Conservation (phyloP, 2,329 filamentous ascomycete genomes). For the Scedosporium minutisporum region DNA sequence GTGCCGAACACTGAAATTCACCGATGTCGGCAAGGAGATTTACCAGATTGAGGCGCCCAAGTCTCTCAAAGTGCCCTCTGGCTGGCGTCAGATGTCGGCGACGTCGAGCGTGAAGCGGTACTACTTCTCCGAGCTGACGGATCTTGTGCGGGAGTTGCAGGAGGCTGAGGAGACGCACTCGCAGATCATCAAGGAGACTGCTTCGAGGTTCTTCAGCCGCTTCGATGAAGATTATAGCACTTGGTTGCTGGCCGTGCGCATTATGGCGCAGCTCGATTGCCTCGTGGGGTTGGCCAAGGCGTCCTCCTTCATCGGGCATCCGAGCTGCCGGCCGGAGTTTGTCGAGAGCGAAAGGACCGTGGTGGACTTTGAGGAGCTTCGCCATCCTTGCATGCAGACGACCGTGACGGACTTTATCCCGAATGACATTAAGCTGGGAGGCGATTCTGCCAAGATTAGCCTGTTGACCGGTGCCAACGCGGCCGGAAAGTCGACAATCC, state of each 20-base stretch:
- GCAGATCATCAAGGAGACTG: constrained; percentile 82
- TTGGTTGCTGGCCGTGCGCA: constrained; percentile 84
- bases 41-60: constrained; percentile 93
- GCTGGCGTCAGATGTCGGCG: constrained; percentile 94
- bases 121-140: constrained; percentile 77
- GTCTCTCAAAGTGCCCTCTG: constrained; percentile 70
- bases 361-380: constrained; percentile 83
- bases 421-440: constrained; percentile 83
- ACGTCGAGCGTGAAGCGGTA: constrained; percentile 86
- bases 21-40: constrained; percentile 90
- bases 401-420: constrained; percentile 92
- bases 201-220: constrained; percentile 69
- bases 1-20: constrained; percentile 62
- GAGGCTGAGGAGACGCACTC: constrained; percentile 91
- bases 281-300: constrained; percentile 87
- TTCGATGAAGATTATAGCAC: constrained; percentile 80
- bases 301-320: constrained; percentile 72
- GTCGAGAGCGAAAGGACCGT: constrained; percentile 75
- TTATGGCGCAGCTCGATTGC: constrained; percentile 88
- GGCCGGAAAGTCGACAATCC: constrained; percentile 90
- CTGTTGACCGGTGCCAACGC: constrained; percentile 93
- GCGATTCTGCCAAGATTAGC: constrained; percentile 71
- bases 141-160: constrained; percentile 76
- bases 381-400: constrained; percentile 89
- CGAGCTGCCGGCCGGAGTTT: constrained; percentile 82